Percentiles rank a stretch among this genome's conserved stretches.
phyloP scores from a whole-genome alignment of 192 early-diverging fungal genomes.

The Coemansia sp. region DNA sequence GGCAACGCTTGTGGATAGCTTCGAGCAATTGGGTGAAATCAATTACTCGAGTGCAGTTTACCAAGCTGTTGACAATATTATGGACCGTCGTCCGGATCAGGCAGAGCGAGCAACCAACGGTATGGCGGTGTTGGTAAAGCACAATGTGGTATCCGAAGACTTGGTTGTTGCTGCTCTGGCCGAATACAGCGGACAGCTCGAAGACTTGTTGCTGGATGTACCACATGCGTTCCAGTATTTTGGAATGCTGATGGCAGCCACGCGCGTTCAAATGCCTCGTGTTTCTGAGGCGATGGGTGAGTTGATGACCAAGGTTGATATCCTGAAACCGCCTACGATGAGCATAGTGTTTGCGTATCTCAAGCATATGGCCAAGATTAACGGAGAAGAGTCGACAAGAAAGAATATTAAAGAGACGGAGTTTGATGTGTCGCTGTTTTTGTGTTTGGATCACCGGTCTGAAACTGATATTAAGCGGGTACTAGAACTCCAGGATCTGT shows the following conservation, averaged over 20 bases:
- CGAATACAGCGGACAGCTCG: slow-evolving; percentile 51
- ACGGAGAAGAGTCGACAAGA: not conserved
- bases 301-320: not conserved
- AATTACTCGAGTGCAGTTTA: not conserved
- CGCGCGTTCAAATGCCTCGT: slow-evolving; percentile 30
- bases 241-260: slow-evolving; percentile 55
- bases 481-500: not conserved
- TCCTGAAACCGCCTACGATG: not conserved
- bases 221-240: slow-evolving; percentile 61
- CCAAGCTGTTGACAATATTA: not conserved
- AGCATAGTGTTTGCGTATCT: slow-evolving; percentile 3
- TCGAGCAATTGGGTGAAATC: not conserved
- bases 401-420: not conserved
- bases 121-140: not conserved
- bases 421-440: not conserved
- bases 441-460: not conserved
- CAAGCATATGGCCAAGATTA: not conserved
- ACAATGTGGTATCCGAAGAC: slow-evolving; percentile 42
- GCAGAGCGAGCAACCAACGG: slow-evolving; percentile 34
- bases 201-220: slow-evolving; percentile 66
- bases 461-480: not conserved
- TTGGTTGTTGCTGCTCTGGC: slow-evolving; percentile 50
- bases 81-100: slow-evolving; percentile 57
- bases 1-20: not conserved
- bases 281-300: not conserved